Evolutionary conservation across 345 rosid species (phyloP), one percentile per base, ranked within the genome.

Genomic region (Diplotaxis tenuifolia): DNA sequence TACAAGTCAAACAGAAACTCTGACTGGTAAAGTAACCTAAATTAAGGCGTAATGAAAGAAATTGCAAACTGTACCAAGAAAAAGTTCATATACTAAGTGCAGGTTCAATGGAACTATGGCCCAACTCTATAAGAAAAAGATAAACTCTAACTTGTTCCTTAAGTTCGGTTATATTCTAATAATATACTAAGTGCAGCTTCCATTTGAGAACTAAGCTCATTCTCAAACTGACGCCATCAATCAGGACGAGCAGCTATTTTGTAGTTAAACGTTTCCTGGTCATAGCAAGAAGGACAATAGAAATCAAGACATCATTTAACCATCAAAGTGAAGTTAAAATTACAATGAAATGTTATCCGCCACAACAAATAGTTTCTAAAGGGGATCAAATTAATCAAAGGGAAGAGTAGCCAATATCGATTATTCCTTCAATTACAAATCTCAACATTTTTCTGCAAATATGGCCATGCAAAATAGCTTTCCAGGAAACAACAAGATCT

Each of bases 191-290:
- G 90, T 40, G 91, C 94, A 29, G 86, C 81, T 67, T 92, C 96
- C 83, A 89, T 90, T 80, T 95, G 92, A 71, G 94, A 82, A 72
- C 89, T 86, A 76, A 95, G 87, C 84, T 92, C 98, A 52, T 86
- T 87, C 76, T 87, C 98, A 71, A 92, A 95, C 40, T 90, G 96
- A 68, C 98, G 93, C 23, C 99, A 89, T 57, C 97, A 86, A 77
- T 95, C 99, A 6, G 97, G 97, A 67, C 94, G 99, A 73, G 99
- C 98, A 28, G 99, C 96, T 78, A 95, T 92, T 86, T 95, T 95
- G 82, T 92, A 87, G 86, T 95, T 92, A 84, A 77, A 88, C 32
- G 84, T 88, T 86, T 95, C 99, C 99, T 91, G 81, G 42, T 61
- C 77, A 53, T 38, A 73, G 76, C 60, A 45, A 73, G 50, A 69